These are phyloP conservation scores for Populus deltoides DNA, from an alignment of 345 rosid genomes.

Conservation along the genomic window DNA sequence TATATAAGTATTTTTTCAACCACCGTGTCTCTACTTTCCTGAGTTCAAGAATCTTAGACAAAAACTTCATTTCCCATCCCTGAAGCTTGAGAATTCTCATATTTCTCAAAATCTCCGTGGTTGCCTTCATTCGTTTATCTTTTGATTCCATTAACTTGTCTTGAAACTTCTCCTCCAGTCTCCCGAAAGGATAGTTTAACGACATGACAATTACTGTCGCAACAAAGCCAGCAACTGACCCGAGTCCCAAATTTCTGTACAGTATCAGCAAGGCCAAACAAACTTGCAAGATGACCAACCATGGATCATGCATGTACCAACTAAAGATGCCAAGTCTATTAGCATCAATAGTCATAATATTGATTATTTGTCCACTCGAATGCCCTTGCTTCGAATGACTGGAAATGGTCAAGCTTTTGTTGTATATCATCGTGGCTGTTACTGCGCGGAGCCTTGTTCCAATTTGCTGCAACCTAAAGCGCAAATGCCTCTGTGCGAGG, in stretches of 20 bases:
- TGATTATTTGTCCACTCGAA: conserved; percentile 36
- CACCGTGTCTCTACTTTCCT: conserved; percentile 27
- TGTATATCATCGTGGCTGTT: conserved; percentile 19
- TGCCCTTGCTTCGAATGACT: conserved; percentile 31
- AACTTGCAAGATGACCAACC: conserved; percentile 33
- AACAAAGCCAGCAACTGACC: conserved; percentile 16
- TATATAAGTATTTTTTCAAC: conserved; percentile 32
- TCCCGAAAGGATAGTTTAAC: conserved; percentile 27
- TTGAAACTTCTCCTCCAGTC: conserved; percentile 25
- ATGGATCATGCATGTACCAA: conserved; percentile 31
- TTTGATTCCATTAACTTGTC: conserved; percentile 34
- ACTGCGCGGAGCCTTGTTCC: conserved; percentile 27
- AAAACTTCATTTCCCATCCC: conserved; percentile 41
- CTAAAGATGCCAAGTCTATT: conserved; percentile 27
- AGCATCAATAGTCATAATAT: conserved; percentile 36
- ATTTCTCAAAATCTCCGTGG: conserved; percentile 28
- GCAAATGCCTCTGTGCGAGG: conserved; percentile 24
- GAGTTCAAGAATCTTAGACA: conserved; percentile 30
- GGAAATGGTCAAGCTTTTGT: conserved; percentile 27
- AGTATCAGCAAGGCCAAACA: conserved; percentile 27
- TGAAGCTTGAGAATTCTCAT: conserved; percentile 42
- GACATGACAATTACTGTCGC: conserved; percentile 26
- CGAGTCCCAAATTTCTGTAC: conserved; percentile 29
- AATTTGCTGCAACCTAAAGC: conserved; percentile 26
- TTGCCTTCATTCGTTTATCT: conserved; percentile 35